phyloP scores from a whole-genome alignment of 441 rosid species.

The Euphorbia celastroides region DNA sequence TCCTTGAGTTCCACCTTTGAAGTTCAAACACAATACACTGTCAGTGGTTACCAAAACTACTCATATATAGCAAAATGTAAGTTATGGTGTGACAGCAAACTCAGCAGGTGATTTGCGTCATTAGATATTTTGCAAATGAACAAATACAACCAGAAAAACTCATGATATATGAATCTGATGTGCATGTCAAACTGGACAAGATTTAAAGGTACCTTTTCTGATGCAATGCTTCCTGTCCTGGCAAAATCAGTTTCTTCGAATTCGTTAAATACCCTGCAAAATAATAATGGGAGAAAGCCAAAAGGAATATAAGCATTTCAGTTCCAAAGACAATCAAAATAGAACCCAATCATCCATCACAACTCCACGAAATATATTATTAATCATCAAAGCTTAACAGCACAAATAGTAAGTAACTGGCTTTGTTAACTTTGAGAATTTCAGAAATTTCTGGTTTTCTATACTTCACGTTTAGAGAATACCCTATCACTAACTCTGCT shows the following conservation, averaged over 20 bases:
- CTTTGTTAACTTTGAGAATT: neutral
- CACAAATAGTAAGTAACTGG: neutral
- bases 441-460: neutral
- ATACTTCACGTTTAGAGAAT: neutral
- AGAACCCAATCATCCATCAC: neutral
- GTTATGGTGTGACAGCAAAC: neutral
- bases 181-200: neutral
- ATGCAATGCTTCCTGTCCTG: conserved; percentile 71
- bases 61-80: neutral
- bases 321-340: neutral
- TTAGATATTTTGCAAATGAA: neutral
- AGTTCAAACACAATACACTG: neutral
- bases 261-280: conserved; percentile 66
- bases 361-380: neutral
- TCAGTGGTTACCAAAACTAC: neutral
- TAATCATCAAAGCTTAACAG: neutral
- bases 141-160: neutral
- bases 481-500: neutral
- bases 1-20: conserved; percentile 74
- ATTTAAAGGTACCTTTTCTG: conserved; percentile 50
- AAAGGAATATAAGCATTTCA: neutral
- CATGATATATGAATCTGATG: neutral
- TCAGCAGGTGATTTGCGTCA: neutral
- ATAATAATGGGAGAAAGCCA: neutral
- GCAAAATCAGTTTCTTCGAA: conserved; percentile 85